These are phyloP conservation scores for Canavalia ensiformis DNA, from an alignment of 306 rosid species.

Conservation along the genomic window DNA sequence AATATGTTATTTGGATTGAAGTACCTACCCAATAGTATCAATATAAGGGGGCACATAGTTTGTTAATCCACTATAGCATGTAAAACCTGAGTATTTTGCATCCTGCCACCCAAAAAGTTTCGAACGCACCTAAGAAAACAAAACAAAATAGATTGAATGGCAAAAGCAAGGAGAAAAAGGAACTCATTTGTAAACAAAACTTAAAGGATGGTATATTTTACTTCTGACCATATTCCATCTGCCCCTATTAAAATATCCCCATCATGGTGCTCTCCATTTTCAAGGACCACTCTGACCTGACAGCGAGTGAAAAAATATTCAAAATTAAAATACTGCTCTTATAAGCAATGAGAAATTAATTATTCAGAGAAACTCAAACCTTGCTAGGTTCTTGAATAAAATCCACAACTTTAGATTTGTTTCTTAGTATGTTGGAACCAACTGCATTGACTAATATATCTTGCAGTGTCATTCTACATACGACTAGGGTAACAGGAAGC, in stretches of 20 bases:
- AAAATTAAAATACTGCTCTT: not conserved
- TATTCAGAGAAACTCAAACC: slow-evolving; percentile 45
- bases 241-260: slow-evolving; percentile 62
- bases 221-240: slow-evolving; percentile 66
- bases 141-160: slow-evolving; percentile 32
- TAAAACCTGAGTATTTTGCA: slow-evolving; percentile 56
- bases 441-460: slow-evolving; percentile 59
- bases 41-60: slow-evolving; percentile 55
- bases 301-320: slow-evolving; percentile 15
- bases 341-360: not conserved
- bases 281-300: slow-evolving; percentile 57
- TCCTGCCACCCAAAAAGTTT: slow-evolving; percentile 55
- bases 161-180: not conserved
- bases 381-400: slow-evolving; percentile 51
- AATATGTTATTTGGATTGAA: slow-evolving; percentile 13
- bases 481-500: slow-evolving; percentile 55
- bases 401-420: slow-evolving; percentile 61
- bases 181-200: slow-evolving; percentile 7
- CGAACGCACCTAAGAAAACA: slow-evolving; percentile 54
- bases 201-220: slow-evolving; percentile 47
- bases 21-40: slow-evolving; percentile 55
- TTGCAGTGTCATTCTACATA: slow-evolving; percentile 61
- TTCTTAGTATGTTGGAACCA: slow-evolving; percentile 56
- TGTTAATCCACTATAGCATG: slow-evolving; percentile 62
- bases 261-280: slow-evolving; percentile 55